Percentiles rank a stretch among this genome's conserved stretches.
Conservation (phyloP, 148 eudicot species). For the Arbutus unedo region DNA sequence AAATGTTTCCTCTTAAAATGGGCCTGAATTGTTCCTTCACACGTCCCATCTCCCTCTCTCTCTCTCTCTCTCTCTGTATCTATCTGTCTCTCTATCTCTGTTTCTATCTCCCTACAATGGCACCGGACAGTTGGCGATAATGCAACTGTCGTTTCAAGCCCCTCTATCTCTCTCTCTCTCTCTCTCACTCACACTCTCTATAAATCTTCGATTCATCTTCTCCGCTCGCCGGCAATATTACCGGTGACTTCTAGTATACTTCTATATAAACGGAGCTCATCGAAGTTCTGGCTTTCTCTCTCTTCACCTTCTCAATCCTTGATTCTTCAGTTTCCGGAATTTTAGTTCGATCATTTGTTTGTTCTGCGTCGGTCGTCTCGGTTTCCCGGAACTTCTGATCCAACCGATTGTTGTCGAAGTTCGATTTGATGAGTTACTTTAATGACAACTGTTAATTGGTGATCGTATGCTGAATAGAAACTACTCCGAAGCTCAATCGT, state of each 20-base stretch:
- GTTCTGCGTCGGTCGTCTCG: neutral
- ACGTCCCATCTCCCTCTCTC: slow-evolving; percentile 11
- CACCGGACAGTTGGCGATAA: slow-evolving; percentile 5
- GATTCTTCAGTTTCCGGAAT: neutral
- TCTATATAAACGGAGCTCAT: neutral
- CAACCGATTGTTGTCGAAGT: neutral
- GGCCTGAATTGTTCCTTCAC: slow-evolving; percentile 14
- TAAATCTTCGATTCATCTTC: neutral
- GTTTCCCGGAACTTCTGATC: neutral
- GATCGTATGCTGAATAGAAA: neutral
- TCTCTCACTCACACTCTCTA: neutral
- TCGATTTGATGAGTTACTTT: slow-evolving; percentile 5
- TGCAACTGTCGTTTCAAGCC: neutral
- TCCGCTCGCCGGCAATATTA: neutral
- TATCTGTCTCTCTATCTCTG: neutral
- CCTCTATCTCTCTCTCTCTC: neutral
- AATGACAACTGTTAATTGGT: neutral
- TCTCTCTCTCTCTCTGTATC: slow-evolving; percentile 9
- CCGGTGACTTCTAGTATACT: neutral
- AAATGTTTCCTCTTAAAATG: slow-evolving; percentile 8
- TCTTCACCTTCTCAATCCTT: neutral
- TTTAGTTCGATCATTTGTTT: neutral
- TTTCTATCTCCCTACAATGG: slow-evolving; percentile 13
- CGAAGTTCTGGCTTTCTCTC: neutral
- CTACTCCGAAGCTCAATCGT: neutral